Base-by-base conservation (phyloP, 768 basidiomycete genomes). In the Daedaleopsis sinensis region DNA sequence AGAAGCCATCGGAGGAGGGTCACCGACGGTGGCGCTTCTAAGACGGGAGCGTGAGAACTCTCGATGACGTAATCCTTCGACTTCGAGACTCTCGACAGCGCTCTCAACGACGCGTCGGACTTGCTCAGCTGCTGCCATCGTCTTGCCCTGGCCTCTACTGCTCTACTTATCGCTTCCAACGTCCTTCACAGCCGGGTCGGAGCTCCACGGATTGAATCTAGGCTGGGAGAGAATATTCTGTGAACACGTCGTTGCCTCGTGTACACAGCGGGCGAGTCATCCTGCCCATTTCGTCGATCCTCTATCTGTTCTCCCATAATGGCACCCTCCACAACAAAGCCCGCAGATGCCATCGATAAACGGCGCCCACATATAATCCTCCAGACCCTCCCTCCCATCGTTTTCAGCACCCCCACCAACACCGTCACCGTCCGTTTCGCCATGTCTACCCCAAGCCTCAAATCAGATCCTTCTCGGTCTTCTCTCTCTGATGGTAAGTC, bases 381-480 rank as follows among this genome's bases (percentile, higher is more conserved):
- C 32, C 53, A 43, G 21, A 54, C 53, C 21, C 53, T 54, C 53
- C 38, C 53, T 23, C 21, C 53, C 16, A 19, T 54, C 39, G 38
- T 42, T 19, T 54, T 54, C 53, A 23, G 13, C 39, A 54, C 53
- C 39, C 53, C 53, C 5, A 54, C 53, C 32, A 38, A 54, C 39
- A 24, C 53, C 1, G 16, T 54, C 21, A 15, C 21, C 53, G 21
- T 54, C 38, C 53, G 42, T 18, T 19, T 54, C 53, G 7, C 53
- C 23, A 37, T 54, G 44, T 15, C 44, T 46, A 46, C 44, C 44
- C 16, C 44, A 16, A n/a, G 18, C 18, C n/a, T 46, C n/a, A 46
- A 46, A 46, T 43, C 44, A 46, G 44, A 46, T 18, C 15, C 44
- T n/a, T 11, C n/a, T 32, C 27, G 27, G 42, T 43, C 42, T 43